These are phyloP conservation scores for Ustilago loliicola DNA, from an alignment of 1,284 basidiomycete species.

Conservation along the genomic window DNA sequence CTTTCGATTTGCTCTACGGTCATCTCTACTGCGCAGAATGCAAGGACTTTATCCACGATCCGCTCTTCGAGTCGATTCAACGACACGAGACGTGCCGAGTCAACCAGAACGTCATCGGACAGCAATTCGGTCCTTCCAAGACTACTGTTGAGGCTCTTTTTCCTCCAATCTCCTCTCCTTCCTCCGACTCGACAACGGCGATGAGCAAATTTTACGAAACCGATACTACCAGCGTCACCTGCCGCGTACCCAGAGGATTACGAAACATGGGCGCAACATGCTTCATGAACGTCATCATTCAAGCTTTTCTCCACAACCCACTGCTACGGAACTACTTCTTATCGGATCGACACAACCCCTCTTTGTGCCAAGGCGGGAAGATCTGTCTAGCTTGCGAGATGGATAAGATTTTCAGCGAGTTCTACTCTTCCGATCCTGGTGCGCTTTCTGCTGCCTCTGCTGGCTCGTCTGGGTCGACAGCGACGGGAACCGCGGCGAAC, in stretches of 20 bases:
- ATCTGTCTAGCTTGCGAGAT: constrained; percentile 93
- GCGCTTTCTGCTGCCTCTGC: constrained; percentile 5
- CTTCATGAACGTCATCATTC: constrained; percentile 92
- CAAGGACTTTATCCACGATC: constrained; percentile 64
- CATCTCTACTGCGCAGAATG: constrained; percentile 64
- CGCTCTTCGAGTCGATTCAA: constrained; percentile 55
- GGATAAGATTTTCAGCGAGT: constrained; percentile 88
- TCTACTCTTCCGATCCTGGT: constrained; percentile 65
- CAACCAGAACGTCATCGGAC: constrained; percentile 22
- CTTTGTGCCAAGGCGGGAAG: constrained; percentile 75
- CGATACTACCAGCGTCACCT: constrained; percentile 26
- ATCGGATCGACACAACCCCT: constrained; percentile 83
- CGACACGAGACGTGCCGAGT: constrained; percentile 43
- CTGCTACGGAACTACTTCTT: constrained; percentile 90
- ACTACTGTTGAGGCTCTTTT: constrained; percentile 29
- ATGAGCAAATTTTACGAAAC: constrained; percentile 34
- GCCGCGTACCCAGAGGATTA: constrained; percentile 82
- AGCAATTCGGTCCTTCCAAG: constrained; percentile 30
- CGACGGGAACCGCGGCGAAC: constrained; percentile 74
- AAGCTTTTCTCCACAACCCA: constrained; percentile 93
- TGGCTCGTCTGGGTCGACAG: too few species aligned
- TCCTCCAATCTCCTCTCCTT: constrained; percentile 3
- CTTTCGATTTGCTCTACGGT: constrained; percentile 65
- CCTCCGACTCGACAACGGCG: background rate
- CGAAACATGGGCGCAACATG: constrained; percentile 95